These are phyloP conservation scores for Gonium pectorale DNA, from an alignment of 139 green algal genomes.

Conservation along the genomic window DNA sequence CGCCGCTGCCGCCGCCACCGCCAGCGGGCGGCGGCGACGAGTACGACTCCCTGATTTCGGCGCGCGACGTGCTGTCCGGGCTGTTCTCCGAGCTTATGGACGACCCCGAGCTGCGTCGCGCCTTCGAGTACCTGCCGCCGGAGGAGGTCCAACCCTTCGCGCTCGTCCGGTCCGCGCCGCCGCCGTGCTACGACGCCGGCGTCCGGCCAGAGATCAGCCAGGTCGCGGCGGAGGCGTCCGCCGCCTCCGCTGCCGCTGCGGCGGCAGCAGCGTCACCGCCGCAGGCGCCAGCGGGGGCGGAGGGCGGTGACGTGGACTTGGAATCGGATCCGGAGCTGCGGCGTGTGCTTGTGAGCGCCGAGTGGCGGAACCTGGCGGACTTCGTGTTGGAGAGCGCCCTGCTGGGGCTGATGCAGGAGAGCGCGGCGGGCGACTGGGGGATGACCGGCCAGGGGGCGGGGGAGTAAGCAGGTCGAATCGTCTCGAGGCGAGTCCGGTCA, in stretches of 20 bases:
- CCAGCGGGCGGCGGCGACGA: not conserved
- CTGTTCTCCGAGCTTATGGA: constrained; percentile 33
- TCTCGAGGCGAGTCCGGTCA: no score
- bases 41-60: constrained; percentile 22
- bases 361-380: constrained; percentile 54
- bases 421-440: constrained; percentile 54
- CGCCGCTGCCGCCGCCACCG: constrained; percentile 30
- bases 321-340: constrained; percentile 9
- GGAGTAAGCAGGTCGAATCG: not conserved
- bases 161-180: not conserved
- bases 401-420: constrained; percentile 53
- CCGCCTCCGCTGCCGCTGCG: not conserved
- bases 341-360: not conserved
- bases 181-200: constrained; percentile 33
- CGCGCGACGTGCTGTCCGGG: constrained; percentile 7
- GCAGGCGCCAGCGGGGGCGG: not conserved
- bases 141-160: constrained; percentile 21
- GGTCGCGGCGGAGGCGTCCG: not conserved
- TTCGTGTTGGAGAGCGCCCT: constrained; percentile 58
- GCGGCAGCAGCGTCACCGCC: not conserved
- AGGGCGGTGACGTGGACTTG: constrained; percentile 30
- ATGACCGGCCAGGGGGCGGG: not conserved
- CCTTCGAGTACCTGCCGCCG: constrained; percentile 14
- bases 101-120: constrained; percentile 7
- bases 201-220: no score